Conservation (phyloP, 139 green algal species). For the Auxenochlorella protothecoides region DNA sequence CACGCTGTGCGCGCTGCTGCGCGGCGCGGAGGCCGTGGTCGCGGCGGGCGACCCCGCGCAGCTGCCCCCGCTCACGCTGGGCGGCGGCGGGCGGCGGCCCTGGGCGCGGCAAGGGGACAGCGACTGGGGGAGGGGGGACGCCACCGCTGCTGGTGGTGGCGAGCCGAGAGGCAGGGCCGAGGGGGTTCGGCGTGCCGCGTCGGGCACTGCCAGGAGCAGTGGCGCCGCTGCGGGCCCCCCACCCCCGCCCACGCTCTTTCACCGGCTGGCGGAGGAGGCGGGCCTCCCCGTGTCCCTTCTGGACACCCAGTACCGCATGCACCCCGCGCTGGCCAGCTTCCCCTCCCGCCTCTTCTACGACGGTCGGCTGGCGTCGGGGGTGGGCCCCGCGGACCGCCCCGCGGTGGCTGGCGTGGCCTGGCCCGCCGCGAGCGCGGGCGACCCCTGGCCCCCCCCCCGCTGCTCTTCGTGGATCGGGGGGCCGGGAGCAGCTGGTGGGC, state of each 20-base stretch:
- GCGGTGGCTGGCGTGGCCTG: slow-evolving; percentile 20
- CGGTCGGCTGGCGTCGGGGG: slow-evolving; percentile 29
- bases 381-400: slow-evolving; percentile 19
- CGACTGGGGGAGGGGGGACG: neutral
- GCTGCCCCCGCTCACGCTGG: slow-evolving; percentile 29
- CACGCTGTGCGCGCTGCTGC: slow-evolving; percentile 70
- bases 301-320: slow-evolving; percentile 91
- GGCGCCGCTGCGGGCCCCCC: neutral
- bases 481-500: no score
- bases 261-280: neutral
- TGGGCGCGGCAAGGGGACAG: slow-evolving; percentile 27
- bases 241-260: neutral
- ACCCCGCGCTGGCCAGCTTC: slow-evolving; percentile 59
- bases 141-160: no score
- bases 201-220: neutral
- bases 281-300: slow-evolving; percentile 39
- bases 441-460: neutral
- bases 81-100: no score
- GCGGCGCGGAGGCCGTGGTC: slow-evolving; percentile 67
- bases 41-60: slow-evolving; percentile 85
- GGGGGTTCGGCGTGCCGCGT: no score
- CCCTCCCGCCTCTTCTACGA: slow-evolving; percentile 49
- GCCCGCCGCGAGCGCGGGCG: slow-evolving; percentile 6
- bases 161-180: no score
- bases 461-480: neutral